A percentile compares a stretch with the other conserved stretches of the same genome.
These are phyloP conservation scores for Adansonia madagascariensis DNA, from an alignment of 441 rosid species.

Conservation along the genomic window DNA sequence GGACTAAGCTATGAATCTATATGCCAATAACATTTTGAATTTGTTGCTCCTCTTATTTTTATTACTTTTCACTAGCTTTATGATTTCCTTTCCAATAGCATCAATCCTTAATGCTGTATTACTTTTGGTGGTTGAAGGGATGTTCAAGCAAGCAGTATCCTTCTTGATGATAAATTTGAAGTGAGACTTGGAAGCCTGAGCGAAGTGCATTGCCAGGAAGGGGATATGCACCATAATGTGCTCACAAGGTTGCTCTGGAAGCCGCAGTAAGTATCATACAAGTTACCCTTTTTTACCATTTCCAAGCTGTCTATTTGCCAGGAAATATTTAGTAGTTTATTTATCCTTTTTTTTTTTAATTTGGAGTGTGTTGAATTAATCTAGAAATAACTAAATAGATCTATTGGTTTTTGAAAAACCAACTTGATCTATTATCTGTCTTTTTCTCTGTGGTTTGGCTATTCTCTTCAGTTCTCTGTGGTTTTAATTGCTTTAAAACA, in stretches of 20 bases:
- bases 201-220: slow-evolving; percentile 51
- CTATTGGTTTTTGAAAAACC: background rate
- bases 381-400: slow-evolving; percentile 2
- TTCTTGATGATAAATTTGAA: slow-evolving; percentile 73
- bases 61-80: slow-evolving; percentile 16
- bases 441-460: background rate
- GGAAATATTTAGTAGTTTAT: background rate
- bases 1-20: background rate
- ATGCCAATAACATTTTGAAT: background rate
- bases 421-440: background rate
- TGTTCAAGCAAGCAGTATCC: slow-evolving; percentile 74
- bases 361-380: background rate
- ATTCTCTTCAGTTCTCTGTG: background rate
- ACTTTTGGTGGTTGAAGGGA: slow-evolving; percentile 50
- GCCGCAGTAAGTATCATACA: slow-evolving; percentile 53
- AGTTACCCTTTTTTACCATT: slow-evolving; percentile 22
- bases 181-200: slow-evolving; percentile 76
- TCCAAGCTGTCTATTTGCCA: slow-evolving; percentile 20
- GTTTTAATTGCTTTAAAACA: background rate
- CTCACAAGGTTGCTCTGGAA: slow-evolving; percentile 48
- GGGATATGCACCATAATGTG: slow-evolving; percentile 50
- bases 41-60: background rate
- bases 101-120: slow-evolving; percentile 25
- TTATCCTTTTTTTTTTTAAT: background rate
- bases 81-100: background rate